These are phyloP conservation scores for Spinellus fusiger DNA, from an alignment of 192 early-diverging fungal genomes.

Conservation along the genomic window DNA sequence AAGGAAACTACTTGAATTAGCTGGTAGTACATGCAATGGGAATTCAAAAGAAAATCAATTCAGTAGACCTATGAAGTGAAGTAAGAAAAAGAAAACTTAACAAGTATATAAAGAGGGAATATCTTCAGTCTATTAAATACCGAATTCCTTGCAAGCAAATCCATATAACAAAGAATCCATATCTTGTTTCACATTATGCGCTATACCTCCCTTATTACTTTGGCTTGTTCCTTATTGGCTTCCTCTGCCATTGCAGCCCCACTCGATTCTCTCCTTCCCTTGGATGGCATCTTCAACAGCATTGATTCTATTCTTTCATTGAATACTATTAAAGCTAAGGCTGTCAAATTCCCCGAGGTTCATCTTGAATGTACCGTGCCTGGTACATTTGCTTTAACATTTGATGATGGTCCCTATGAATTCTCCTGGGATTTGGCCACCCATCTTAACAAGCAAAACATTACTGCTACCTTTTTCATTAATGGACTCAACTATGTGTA, in stretches of 20 bases:
- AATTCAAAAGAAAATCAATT: too few species aligned
- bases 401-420: constrained; percentile 47
- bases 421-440: constrained; percentile 20
- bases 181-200: background rate
- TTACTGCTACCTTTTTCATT: constrained; percentile 62
- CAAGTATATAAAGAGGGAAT: too few species aligned
- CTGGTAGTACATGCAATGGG: too few species aligned
- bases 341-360: too few species aligned
- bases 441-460: constrained; percentile 6
- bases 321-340: too few species aligned
- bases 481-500: constrained; percentile 55
- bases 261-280: background rate
- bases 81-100: too few species aligned
- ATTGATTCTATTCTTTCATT: background rate
- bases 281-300: background rate
- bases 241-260: background rate
- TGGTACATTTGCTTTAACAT: constrained; percentile 51
- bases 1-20: too few species aligned
- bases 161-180: too few species aligned
- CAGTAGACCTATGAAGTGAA: too few species aligned
- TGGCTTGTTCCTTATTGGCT: background rate
- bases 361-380: background rate
- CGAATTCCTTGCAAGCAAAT: too few species aligned
- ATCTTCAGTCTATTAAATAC: too few species aligned
- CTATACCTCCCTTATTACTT: background rate